These are phyloP conservation scores for Corrigiola litoralis DNA, from an alignment of 179 eudicot genomes.

Conservation along the genomic window DNA sequence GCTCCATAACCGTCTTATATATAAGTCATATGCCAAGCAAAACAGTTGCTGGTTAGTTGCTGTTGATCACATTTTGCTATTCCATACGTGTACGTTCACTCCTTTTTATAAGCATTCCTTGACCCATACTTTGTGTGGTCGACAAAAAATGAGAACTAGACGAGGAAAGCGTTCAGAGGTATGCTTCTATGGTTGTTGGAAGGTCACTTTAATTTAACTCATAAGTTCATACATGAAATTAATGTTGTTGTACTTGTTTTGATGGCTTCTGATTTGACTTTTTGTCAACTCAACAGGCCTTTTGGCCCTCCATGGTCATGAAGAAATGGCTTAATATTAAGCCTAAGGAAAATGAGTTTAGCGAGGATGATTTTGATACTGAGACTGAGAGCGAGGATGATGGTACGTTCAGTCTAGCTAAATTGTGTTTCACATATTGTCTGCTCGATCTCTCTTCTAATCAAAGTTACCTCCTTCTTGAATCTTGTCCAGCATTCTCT, in stretches of 20 bases:
- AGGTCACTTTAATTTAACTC: neutral
- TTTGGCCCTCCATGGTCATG: slow-evolving; percentile 92
- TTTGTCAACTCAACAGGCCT: slow-evolving; percentile 39
- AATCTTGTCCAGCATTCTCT: slow-evolving; percentile 44
- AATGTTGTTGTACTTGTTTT: neutral
- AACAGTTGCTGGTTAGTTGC: slow-evolving; percentile 15
- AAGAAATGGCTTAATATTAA: slow-evolving; percentile 95
- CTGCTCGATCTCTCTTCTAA: neutral
- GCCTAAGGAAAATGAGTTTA: slow-evolving; percentile 75
- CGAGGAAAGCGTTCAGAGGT: slow-evolving; percentile 76
- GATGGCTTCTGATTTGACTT: neutral
- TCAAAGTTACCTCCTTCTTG: neutral
- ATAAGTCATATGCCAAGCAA: neutral
- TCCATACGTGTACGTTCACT: neutral
- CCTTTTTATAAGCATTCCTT: neutral
- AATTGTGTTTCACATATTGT: neutral
- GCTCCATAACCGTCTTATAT: slow-evolving; percentile 7
- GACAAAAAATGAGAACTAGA: slow-evolving; percentile 44
- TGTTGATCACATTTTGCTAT: neutral
- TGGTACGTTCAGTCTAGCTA: too few species aligned
- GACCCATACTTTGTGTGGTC: neutral
- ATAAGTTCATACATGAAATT: neutral
- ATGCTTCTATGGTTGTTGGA: slow-evolving; percentile 13
- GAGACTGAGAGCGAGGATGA: slow-evolving; percentile 94
- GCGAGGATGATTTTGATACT: slow-evolving; percentile 91